phyloP scores from a whole-genome alignment of 768 basidiomycete species.

The Pleurotus salmoneostramineus region DNA sequence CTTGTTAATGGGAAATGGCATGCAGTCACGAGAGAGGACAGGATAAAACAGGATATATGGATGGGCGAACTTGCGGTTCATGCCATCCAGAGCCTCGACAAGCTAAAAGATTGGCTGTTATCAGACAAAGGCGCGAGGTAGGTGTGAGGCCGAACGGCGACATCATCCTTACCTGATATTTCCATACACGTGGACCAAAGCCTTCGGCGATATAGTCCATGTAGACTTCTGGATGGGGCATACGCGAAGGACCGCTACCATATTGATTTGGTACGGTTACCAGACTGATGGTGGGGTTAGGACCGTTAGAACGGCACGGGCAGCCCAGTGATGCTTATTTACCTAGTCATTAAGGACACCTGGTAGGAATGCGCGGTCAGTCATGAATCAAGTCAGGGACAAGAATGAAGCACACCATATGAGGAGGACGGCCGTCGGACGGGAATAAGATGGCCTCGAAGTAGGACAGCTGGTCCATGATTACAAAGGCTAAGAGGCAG shows the following conservation, averaged over 20 bases:
- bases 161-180: slow-evolving; percentile 52
- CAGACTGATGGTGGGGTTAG: slow-evolving; percentile 25
- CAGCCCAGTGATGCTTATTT: slow-evolving; percentile 12
- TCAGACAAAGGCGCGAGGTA: slow-evolving; percentile 14
- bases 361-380: not conserved
- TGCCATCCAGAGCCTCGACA: slow-evolving; percentile 72
- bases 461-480: slow-evolving; percentile 63
- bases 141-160: slow-evolving; percentile 10
- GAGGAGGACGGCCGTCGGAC: slow-evolving; percentile 71
- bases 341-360: slow-evolving; percentile 67
- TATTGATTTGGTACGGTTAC: slow-evolving; percentile 42
- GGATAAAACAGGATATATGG: slow-evolving; percentile 86
- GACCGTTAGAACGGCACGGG: not conserved
- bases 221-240: slow-evolving; percentile 81
- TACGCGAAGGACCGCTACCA: slow-evolving; percentile 44
- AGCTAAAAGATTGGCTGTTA: slow-evolving; percentile 34
- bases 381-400: not conserved
- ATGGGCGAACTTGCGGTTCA: slow-evolving; percentile 73
- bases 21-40: slow-evolving; percentile 68
- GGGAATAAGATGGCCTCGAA: slow-evolving; percentile 77
- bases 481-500: slow-evolving; percentile 11
- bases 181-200: slow-evolving; percentile 65
- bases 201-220: slow-evolving; percentile 82
- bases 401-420: slow-evolving; percentile 38
- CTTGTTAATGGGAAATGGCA: slow-evolving; percentile 81